These are phyloP conservation scores for Mallotus japonicus DNA, from an alignment of 441 rosid species.

Conservation along the genomic window DNA sequence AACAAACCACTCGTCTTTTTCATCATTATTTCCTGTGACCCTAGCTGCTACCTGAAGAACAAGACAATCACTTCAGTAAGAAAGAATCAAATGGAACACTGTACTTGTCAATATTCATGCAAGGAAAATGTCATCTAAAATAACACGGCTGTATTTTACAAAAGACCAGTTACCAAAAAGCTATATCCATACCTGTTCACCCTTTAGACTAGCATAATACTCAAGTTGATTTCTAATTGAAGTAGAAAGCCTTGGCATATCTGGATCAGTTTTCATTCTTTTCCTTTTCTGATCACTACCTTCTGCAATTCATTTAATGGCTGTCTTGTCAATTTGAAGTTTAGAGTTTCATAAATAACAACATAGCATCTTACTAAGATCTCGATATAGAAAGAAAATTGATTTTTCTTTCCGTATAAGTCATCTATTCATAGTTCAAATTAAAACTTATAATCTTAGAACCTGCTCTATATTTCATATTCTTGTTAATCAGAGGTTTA, in stretches of 20 bases:
- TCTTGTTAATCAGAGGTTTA: no score
- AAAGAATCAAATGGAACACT: slow-evolving; percentile 15
- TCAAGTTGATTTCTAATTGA: slow-evolving; percentile 73
- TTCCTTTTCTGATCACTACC: slow-evolving; percentile 80
- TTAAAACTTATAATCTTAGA: background rate
- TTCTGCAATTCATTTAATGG: slow-evolving; percentile 55
- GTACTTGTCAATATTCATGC: background rate
- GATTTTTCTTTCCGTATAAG: background rate
- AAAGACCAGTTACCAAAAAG: slow-evolving; percentile 7
- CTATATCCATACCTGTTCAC: slow-evolving; percentile 69
- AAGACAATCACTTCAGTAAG: slow-evolving; percentile 14
- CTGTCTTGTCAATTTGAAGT: background rate
- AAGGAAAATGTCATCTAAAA: background rate
- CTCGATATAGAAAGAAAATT: background rate
- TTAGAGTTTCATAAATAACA: slow-evolving; percentile 18
- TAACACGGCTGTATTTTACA: background rate
- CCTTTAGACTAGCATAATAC: slow-evolving; percentile 64
- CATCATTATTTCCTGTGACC: slow-evolving; percentile 73
- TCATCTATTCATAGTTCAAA: background rate
- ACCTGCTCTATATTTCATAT: no score
- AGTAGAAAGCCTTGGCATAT: slow-evolving; percentile 61
- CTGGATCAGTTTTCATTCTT: slow-evolving; percentile 76
- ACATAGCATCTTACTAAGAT: slow-evolving; percentile 14
- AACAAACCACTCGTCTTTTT: slow-evolving; percentile 88
- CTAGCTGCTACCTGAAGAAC: slow-evolving; percentile 86